A percentile compares a stretch with the other conserved stretches of the same genome.
phyloP scores from a whole-genome alignment of 805 yeast genomes.

The Starmerella vitae region DNA sequence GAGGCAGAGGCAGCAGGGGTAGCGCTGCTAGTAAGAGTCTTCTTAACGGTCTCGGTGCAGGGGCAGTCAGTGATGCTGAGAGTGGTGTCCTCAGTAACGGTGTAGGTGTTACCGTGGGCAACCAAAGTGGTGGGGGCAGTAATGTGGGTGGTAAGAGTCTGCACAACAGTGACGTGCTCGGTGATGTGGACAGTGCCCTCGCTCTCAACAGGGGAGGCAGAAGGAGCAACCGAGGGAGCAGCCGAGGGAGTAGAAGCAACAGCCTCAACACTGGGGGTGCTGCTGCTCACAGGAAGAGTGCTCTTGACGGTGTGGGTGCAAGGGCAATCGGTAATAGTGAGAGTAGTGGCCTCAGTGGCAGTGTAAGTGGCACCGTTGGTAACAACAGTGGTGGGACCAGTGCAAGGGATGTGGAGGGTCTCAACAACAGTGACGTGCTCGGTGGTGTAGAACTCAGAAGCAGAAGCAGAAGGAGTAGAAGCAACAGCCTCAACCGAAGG shows the following conservation, averaged over 20 bases:
- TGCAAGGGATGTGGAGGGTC: slow-evolving; percentile 38
- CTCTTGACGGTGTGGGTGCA: slow-evolving; percentile 11
- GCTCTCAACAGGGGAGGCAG: slow-evolving; percentile 1
- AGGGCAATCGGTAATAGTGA: slow-evolving; percentile 44
- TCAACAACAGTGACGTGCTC: slow-evolving; percentile 2
- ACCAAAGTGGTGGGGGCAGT: slow-evolving; percentile 4
- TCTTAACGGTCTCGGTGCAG: slow-evolving; percentile 21
- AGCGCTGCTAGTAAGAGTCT: slow-evolving; percentile 22
- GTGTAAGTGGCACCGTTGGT: slow-evolving; percentile 52
- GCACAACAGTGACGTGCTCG: slow-evolving; percentile 1
- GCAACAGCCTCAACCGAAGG: slow-evolving; percentile 20
- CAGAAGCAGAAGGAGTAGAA: slow-evolving; percentile 3
- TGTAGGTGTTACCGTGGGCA: slow-evolving; percentile 29
- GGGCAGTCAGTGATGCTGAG: slow-evolving; percentile 47
- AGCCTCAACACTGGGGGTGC: slow-evolving; percentile 3
- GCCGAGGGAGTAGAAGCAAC: slow-evolving; percentile 2
- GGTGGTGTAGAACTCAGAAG: slow-evolving; percentile 1
- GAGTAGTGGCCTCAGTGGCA: slow-evolving; percentile 56
- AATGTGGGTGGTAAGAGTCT: slow-evolving; percentile 3
- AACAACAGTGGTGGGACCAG: slow-evolving; percentile 45
- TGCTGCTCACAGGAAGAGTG: slow-evolving; percentile 3
- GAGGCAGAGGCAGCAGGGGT: slow-evolving; percentile 23
- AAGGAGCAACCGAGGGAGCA: slow-evolving; percentile 4
- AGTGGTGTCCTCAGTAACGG: slow-evolving; percentile 37
- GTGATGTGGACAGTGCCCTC: slow-evolving; percentile 1